Base-by-base conservation (phyloP, 345 rosid species). In the Anastatica hierochuntica region DNA sequence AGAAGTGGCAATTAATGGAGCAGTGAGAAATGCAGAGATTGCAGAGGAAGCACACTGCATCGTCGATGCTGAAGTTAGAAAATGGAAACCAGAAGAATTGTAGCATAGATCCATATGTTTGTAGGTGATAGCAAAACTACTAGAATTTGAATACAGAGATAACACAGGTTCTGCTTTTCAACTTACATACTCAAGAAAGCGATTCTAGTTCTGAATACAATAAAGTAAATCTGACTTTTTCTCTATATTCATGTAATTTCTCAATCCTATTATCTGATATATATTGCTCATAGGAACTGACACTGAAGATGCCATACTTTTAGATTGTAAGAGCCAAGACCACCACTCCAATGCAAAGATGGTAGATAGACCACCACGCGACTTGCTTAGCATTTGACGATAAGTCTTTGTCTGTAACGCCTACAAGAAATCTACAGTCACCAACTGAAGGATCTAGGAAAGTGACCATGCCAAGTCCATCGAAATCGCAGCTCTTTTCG, bases 381-480 rank as follows among this genome's bases (percentile, higher is more conserved):
- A 52, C 33, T 29, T 55, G 29, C 55, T 62, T 35, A 36, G 64
- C 59, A 12, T 67, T 47, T 10, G 92, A 74, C 3, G 79, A 68
- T 11, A 15, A 51, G 60, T 30, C 70, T 13, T 44, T 63, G 62
- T 78, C 84, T 10, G 85, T 70, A 39, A 92, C 96, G 10, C 95
- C 96, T 7, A 92, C 96, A 48, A 85, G 94, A 75, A 92, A 88
- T 74, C 83, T 72, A 66, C 95, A 88, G 4, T 83, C 84, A 18
- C 98, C 96, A 17, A 88, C 77, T 0, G 96, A 92, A 15, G 96
- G 98, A 48, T 92, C 78, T 17, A 81, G 73, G 77, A 78, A 92
- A 34, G 95, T 88, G 53, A 92, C 78, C 70, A 92, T 67, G 42
- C 98, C 96, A 49, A 79, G 83, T 43, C 96, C 98, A 42, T 83